A percentile compares a stretch with the other conserved stretches of the same genome.
Conservation (phyloP, 177 flowering plant genomes). For the Tripterygium wilfordii region DNA sequence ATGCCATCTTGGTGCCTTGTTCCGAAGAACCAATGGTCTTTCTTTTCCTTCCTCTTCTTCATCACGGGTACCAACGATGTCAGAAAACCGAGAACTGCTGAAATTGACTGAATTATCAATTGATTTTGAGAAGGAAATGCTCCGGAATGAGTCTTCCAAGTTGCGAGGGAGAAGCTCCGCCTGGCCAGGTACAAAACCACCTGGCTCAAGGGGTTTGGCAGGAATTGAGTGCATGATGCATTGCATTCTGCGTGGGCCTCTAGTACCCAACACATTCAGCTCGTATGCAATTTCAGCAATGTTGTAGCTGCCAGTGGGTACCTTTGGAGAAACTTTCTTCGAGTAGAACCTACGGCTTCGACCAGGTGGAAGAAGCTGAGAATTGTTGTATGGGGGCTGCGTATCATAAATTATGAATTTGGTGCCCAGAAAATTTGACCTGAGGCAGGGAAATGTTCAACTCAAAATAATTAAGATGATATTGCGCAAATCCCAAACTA, state of each 20-base stretch:
- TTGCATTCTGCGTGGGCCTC: conserved; percentile 97
- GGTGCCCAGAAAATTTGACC: conserved; percentile 94
- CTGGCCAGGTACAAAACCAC: conserved; percentile 78
- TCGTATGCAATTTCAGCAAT: conserved; percentile 85
- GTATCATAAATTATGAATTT: conserved; percentile 89
- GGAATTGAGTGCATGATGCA: conserved; percentile 90
- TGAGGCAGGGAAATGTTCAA: conserved; percentile 24
- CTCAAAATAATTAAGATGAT: background rate
- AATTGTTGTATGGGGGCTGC: conserved; percentile 65
- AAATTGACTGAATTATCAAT: conserved; percentile 60
- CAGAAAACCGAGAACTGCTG: conserved; percentile 86
- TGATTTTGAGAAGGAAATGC: conserved; percentile 69
- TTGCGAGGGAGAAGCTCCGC: conserved; percentile 65
- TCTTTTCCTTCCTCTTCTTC: conserved; percentile 64
- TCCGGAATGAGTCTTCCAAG: conserved; percentile 84
- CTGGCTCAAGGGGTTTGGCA: conserved; percentile 64
- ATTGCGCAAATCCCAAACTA: background rate
- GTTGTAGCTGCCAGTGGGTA: conserved; percentile 79
- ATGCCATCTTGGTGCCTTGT: conserved; percentile 61
- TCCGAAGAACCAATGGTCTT: conserved; percentile 62
- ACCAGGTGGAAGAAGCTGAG: conserved; percentile 45
- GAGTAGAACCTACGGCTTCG: conserved; percentile 76
- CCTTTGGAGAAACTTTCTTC: conserved; percentile 94
- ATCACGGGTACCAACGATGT: conserved; percentile 40
- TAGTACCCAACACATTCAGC: conserved; percentile 85